Base-by-base conservation (phyloP, 495 filamentous ascomycete species). In the Tetracladium setigerum region DNA sequence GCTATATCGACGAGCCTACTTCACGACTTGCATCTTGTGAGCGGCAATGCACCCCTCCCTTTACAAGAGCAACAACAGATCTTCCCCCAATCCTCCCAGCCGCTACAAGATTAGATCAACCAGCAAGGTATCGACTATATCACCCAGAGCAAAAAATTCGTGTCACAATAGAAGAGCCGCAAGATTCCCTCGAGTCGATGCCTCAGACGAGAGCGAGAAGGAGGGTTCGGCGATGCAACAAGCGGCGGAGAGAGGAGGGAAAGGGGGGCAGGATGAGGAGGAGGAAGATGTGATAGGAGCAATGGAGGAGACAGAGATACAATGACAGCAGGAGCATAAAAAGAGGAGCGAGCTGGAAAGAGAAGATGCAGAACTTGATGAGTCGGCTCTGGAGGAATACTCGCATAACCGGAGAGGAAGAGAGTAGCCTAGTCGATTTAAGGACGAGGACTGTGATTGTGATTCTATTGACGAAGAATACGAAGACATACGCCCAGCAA, bases 21-120 rank as follows among this genome's bases (percentile, higher is more conserved):
- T 19, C 46, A 19, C 7, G 36, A 49, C 22, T 42, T 39, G 27
- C 32, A 24, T 30, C 27, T 49, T 16, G 36, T 18, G 30, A 53
- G 44, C 44, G 37, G 44, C 50, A 43, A 39, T 38, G 44, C 38
- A 18, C 38, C 44, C 38, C 38, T 44, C 49, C 45, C 40, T 15
- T 38, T 46, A 49, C 51, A 54, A 54, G 32, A 14, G 17, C 45
- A 53, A 49, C 38, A 38, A 42, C 42, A 47, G 38, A 46, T 31
- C 30, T 40, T 47, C 44, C 33, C 13, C 36, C 49, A 47, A 52
- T 47, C 36, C 42, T 41, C 49, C 38, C 22, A 31, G 37, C 50
- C 19, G 40, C 46, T 43, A 14, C 37, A 53, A 48, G 50, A 48
- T 47, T 38, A 53, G 44, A 53, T 15, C 32, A 34, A 44, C 50